Conservation (phyloP, 1,284 basidiomycete species). For the Cutaneotrichosporon cavernicola region DNA sequence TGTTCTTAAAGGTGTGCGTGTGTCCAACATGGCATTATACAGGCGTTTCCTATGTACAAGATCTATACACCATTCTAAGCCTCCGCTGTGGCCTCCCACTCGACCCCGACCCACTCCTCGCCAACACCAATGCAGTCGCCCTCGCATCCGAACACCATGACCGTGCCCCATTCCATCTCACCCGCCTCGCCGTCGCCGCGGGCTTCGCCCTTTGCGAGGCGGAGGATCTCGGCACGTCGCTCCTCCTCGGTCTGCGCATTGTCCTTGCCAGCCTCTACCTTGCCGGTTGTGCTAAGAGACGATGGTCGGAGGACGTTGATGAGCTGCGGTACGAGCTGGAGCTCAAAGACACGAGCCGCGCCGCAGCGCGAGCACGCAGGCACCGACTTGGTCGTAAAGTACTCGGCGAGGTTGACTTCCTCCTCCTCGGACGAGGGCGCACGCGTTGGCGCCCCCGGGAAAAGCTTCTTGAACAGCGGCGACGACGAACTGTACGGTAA, state of each 20-base stretch:
- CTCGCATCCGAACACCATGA: constrained; percentile 52
- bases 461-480: constrained; percentile 45
- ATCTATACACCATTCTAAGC: constrained; percentile 1
- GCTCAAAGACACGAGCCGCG: constrained; percentile 48
- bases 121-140: constrained; percentile 50
- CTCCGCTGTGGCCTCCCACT: constrained; percentile 20
- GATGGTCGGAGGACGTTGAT: constrained; percentile 46
- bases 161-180: constrained; percentile 54
- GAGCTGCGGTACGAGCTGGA: constrained; percentile 52
- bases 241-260: constrained; percentile 39
- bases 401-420: constrained; percentile 35
- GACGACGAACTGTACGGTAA: constrained; percentile 50
- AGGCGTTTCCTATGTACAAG: background rate
- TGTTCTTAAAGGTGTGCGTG: background rate
- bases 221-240: constrained; percentile 42
- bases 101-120: constrained; percentile 53
- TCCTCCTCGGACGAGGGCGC: constrained; percentile 40
- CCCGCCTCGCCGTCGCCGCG: constrained; percentile 29
- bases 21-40: constrained; percentile 4
- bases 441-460: constrained; percentile 37
- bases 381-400: constrained; percentile 37
- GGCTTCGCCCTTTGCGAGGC: constrained; percentile 32
- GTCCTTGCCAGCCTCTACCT: background rate
- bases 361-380: constrained; percentile 45
- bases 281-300: constrained; percentile 28